Evolutionary conservation across 192 early-diverging fungal species (phyloP), one percentile per base, ranked within the genome.

Genomic region (Allomyces macrogynus): DNA sequence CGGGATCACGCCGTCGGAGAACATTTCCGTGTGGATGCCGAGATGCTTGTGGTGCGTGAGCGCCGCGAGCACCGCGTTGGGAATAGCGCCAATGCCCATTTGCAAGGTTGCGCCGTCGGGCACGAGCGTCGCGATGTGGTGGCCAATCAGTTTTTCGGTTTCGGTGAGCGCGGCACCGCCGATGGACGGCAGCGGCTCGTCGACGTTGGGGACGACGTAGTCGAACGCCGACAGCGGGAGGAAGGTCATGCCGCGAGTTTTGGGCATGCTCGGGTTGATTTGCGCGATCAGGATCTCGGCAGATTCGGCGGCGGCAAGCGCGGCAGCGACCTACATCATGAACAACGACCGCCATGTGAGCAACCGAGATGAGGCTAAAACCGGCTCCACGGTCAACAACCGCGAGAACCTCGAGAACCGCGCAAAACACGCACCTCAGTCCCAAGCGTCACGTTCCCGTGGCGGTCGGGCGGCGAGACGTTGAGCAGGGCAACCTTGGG

Each of bases 1-100:
- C 14, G 71, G 72, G 65, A 80, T 75, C 2, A 67, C 65, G 3
- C 78, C 76, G 64, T 80, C 78, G 61, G 67, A 70, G 57, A 80
- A 76, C 78, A 80, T 80, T 67, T 77, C 66, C 22, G 78, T 80
- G 63, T 80, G 78, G 24, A 80, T 71, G n/a, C 78, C 78, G 23
- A 80, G 71, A 61, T 75, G 62, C 66, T 75, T 75, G 66, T 80
- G 78, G 62, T 68, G 23, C 24, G 63, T 70, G 14, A 80, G 67
- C 22, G 68, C 65, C 20, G 54, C 68, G n/a, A 80, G 67, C 10
- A 80, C 78, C 11, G 78, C 78, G 64, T 80, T 74, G 23, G 78
- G 78, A 67, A 80, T 76, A 1, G 67, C 68, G 44, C 74, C 77
- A 61, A 80, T 80, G 12, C 78, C 78, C 72, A 80, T 77, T 61